These are phyloP conservation scores for Phytophthora podocarpi DNA, from an alignment of 352 stramenopile species.

Conservation along the genomic window DNA sequence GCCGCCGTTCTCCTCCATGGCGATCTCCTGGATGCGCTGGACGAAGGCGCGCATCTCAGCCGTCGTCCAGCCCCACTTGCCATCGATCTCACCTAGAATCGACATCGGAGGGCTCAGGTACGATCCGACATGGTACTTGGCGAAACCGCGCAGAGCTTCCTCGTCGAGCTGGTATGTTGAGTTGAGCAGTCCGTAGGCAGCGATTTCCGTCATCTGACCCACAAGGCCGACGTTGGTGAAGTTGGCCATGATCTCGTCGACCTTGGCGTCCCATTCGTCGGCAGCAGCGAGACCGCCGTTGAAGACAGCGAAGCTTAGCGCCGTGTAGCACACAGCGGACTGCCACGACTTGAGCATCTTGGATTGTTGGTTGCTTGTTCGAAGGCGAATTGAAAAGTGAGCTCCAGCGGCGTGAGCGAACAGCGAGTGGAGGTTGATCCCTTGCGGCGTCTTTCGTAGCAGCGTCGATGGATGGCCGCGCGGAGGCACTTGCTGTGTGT, in stretches of 20 bases:
- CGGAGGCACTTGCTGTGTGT: conserved; percentile 6
- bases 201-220: conserved; percentile 26
- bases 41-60: no score
- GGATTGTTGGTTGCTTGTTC: not conserved
- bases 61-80: conserved; percentile 50
- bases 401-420: not conserved
- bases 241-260: conserved; percentile 20
- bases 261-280: conserved; percentile 18
- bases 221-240: conserved; percentile 21
- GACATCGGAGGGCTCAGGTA: conserved; percentile 45
- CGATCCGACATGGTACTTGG: conserved; percentile 74
- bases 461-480: conserved; percentile 7
- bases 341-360: conserved; percentile 15
- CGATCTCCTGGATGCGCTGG: no score
- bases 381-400: conserved; percentile 14
- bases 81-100: conserved; percentile 3
- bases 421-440: no score
- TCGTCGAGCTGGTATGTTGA: conserved; percentile 10
- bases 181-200: conserved; percentile 12
- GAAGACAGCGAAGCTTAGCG: not conserved
- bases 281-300: not conserved
- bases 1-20: conserved; percentile 55
- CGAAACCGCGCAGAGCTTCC: conserved; percentile 54
- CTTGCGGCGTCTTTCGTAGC: no score
- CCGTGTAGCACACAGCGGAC: not conserved